Evolutionary conservation across 768 basidiomycete species (phyloP), one percentile per base, ranked within the genome.

Genomic region (Lentinula raphanica): DNA sequence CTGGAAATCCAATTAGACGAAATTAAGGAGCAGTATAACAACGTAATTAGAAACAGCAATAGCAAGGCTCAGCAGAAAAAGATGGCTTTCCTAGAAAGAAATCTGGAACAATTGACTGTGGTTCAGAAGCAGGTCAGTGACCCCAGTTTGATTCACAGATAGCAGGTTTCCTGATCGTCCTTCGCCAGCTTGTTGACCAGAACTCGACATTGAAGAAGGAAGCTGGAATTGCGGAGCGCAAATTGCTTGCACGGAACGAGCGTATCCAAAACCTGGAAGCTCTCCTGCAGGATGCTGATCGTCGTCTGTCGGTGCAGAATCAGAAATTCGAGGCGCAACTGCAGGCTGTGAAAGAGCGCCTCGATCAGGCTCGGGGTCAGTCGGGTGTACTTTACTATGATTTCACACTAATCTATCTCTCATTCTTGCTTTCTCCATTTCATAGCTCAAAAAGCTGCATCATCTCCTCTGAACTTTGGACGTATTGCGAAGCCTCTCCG

Each of bases 61-160:
- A 94, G 90, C 72, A 95, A 96, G 71, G 93, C 96, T 6, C 97
- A 99, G 65, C 93, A 96, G 76, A 95, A 96, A 84, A 98, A 98
- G 83, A 95, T 98, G 90, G 92, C 94, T 12, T 97, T 98, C 83
- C 74, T 99, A 56, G 94, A 98, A 69, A 89, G 96, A 54, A 99
- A 98, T 68, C 76, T 99, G 54, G 95, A 98, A 67, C 93, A 96
- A 68, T 75, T 98, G 63, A 96, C 94, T 27, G 74, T 92, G 54
- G 94, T 98, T 21, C 97, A 98, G 82, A 97, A 98, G 73, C 94
- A 98, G 86, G 95, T 89, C 61, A 53, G 79, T 67, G 31, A 21
- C 19, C 27, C n/a, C 19, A 32, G 17, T 23, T n/a, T n/a, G n/a
- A n/a, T n/a, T n/a, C n/a, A n/a, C n/a, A n/a, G n/a, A n/a, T n/a